Evolutionary conservation across 306 rosid genomes (phyloP), one percentile per base, ranked within the genome.

Genomic region (Cicer bijugum): DNA sequence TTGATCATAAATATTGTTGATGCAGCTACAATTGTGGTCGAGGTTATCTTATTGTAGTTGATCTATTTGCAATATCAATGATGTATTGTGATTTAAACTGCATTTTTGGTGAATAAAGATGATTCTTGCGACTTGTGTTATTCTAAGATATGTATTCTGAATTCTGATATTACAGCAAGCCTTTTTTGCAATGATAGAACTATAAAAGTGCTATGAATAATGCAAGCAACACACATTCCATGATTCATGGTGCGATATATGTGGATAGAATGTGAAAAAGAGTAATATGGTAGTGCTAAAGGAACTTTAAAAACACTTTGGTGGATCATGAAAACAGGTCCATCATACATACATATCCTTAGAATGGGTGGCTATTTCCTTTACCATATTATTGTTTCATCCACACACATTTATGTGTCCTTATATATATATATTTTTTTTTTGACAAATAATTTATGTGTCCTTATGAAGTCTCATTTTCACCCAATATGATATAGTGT

Each of bases 401-500:
- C 4, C 28, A 23, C 3, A 20, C 19, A 20, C 23, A 20, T 20
- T 20, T 20, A 20, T 20, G 28, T 2, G 33, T 2, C 33, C 33
- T 23, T 23, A 23, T 23, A 0, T 23, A 20, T 20, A n/a, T n/a
- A n/a, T n/a, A n/a, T 1, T 20, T 1, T 20, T 20, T 17, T 17
- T 17, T 2, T 20, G 28, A 20, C 28, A 20, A 17, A 17, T 1
- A 20, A 20, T 20, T 80, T 74, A 42, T 67, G 60, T 50, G 40
- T 66, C 75, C 74, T 55, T 46, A 56, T 74, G 74, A 17, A 78
- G 58, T 61, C 58, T 67, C 65, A 50, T 28, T 67, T 77, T 12
- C 45, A 14, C 73, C 17, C 9, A 39, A 67, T n/a, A 35, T 59
- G 53, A 23, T 59, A 42, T 43, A 68, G 55, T 60, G 16, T 42